A percentile compares a stretch with the other conserved stretches of the same genome.
These are phyloP conservation scores for Cryptococcus sp. DNA, from an alignment of 1,284 basidiomycete genomes.

Conservation along the genomic window DNA sequence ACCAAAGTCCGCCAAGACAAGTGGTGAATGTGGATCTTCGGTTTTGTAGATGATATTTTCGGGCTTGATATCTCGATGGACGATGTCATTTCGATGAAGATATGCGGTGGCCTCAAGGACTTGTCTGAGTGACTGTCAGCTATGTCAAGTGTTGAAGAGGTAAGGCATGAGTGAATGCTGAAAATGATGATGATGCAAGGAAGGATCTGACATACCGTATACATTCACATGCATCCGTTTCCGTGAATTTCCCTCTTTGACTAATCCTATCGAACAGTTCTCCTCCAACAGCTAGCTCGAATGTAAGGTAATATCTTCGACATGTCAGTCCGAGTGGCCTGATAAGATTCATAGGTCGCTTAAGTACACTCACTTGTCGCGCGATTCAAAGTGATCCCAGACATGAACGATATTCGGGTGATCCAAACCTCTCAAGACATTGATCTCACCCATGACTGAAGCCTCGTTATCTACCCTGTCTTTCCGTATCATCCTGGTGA, in stretches of 20 bases:
- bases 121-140: constrained; percentile 22
- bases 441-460: constrained; percentile 79
- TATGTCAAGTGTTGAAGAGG: too few relatives aligned
- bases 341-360: neutral
- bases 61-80: constrained; percentile 90
- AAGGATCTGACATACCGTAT: constrained; percentile 53
- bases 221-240: constrained; percentile 73
- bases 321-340: neutral
- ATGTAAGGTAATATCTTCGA: constrained; percentile 70
- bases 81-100: constrained; percentile 79
- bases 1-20: constrained; percentile 95
- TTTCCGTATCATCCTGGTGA: constrained; percentile 73
- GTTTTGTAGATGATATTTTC: constrained; percentile 93
- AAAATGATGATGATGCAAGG: too few relatives aligned
- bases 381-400: constrained; percentile 67
- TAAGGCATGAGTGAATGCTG: neutral
- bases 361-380: constrained; percentile 56
- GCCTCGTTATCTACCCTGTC: constrained; percentile 74
- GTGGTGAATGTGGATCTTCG: constrained; percentile 62
- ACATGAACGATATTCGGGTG: constrained; percentile 79
- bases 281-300: constrained; percentile 84
- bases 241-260: constrained; percentile 79
- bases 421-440: constrained; percentile 76
- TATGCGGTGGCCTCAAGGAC: constrained; percentile 75
- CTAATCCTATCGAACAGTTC: constrained; percentile 83